Percentiles rank a stretch among this genome's conserved stretches.
Evolutionary conservation across 805 yeast genomes (phyloP).

Genomic region (Candida maris): DNA sequence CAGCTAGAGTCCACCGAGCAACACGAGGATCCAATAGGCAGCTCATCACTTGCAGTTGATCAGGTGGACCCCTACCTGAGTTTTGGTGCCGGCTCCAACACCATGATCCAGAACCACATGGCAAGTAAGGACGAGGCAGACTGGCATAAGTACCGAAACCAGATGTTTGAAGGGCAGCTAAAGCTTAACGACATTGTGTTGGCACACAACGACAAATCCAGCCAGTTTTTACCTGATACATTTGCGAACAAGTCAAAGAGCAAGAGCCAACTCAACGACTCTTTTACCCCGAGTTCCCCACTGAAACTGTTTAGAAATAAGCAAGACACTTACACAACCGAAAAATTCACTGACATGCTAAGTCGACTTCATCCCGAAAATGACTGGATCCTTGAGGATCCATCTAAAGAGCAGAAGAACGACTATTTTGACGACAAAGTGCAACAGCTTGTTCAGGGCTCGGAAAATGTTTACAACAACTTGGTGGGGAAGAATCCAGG

Average conservation of each 20-base stretch:
- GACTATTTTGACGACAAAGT: constrained; percentile 10
- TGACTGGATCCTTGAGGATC: background rate
- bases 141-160: constrained; percentile 27
- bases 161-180: constrained; percentile 19
- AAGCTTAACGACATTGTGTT: constrained; percentile 18
- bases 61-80: constrained; percentile 19
- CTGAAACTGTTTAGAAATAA: constrained; percentile 28
- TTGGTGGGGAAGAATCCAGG: constrained; percentile 13
- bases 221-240: constrained; percentile 25
- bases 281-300: constrained; percentile 29
- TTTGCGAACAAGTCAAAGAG: constrained; percentile 26
- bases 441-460: constrained; percentile 20
- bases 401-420: constrained; percentile 4
- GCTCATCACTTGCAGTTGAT: background rate
- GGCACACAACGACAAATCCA: constrained; percentile 15
- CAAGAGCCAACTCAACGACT: constrained; percentile 18
- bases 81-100: constrained; percentile 17
- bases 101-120: constrained; percentile 21
- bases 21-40: background rate
- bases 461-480: constrained; percentile 20
- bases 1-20: constrained; percentile 9
- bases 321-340: constrained; percentile 31
- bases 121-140: constrained; percentile 25
- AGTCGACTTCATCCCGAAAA: constrained; percentile 11
- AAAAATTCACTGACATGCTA: constrained; percentile 25